phyloP scores from a whole-genome alignment of 805 yeast species.

The Suhomyces faveliae region DNA sequence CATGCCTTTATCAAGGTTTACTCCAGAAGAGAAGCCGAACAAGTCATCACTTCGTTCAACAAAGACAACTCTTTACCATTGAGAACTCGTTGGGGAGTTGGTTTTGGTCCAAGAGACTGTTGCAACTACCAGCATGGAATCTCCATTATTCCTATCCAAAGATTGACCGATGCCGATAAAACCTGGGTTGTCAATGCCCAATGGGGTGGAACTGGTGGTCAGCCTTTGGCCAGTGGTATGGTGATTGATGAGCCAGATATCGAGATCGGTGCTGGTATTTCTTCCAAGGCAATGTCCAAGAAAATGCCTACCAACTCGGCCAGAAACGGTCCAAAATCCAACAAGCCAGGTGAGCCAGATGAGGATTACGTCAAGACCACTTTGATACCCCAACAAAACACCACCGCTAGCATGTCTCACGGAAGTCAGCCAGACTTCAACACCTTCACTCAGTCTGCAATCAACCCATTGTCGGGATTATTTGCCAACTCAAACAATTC shows the following conservation, averaged over 20 bases:
- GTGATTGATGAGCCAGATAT: slow-evolving; percentile 97
- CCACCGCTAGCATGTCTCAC: slow-evolving; percentile 25
- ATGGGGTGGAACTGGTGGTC: slow-evolving; percentile 97
- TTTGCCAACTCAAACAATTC: slow-evolving; percentile 26
- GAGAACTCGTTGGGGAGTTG: slow-evolving; percentile 98
- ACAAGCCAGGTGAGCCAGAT: slow-evolving; percentile 58
- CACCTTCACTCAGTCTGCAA: slow-evolving; percentile 30
- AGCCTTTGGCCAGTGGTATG: slow-evolving; percentile 71
- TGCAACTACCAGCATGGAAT: slow-evolving; percentile 91
- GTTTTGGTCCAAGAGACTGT: slow-evolving; percentile 98
- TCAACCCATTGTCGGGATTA: slow-evolving; percentile 51
- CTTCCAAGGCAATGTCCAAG: slow-evolving; percentile 86
- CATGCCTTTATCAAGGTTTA: slow-evolving; percentile 96
- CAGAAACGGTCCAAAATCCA: slow-evolving; percentile 81
- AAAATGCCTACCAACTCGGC: slow-evolving; percentile 91
- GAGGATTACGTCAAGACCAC: slow-evolving; percentile 40
- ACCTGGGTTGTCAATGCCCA: slow-evolving; percentile 87
- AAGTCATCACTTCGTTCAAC: slow-evolving; percentile 68
- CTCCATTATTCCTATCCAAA: slow-evolving; percentile 79
- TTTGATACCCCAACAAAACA: slow-evolving; percentile 21
- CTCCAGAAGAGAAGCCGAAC: slow-evolving; percentile 88
- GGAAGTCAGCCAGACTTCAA: slow-evolving; percentile 39
- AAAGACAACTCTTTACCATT: slow-evolving; percentile 62
- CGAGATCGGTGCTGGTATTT: slow-evolving; percentile 90
- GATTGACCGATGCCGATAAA: slow-evolving; percentile 92